Evolutionary conservation across 192 early-diverging fungal species (phyloP), one percentile per base, ranked within the genome.

Genomic region (Backusella morwellensis): DNA sequence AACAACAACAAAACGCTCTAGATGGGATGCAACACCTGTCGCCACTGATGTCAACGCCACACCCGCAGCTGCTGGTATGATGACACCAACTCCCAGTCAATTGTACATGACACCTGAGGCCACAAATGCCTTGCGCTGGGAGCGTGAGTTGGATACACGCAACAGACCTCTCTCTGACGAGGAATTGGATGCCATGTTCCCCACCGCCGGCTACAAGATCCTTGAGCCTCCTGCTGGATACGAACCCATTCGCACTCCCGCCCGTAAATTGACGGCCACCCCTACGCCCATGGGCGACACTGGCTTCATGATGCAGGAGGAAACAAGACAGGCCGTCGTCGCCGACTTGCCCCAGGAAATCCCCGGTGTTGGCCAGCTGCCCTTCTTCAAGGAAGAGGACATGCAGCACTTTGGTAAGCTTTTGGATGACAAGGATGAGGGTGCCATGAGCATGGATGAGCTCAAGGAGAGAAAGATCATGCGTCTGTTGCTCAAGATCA

Each of bases 351-450:
- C 94, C 5, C 76, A 88, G 0, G 97, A 98, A 73, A 93, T 99
- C 40, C 94, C 96, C 15, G 98, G 96, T 23, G 89, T 97, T 23
- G 93, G 91, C 0, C 88, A 90, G 32, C 85, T 99, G 21, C 93
- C 97, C 8, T 96, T 95, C 78, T 95, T 99, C 85, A 97, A 96
- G 84, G 93, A 92, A 40, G 98, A 97, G 73, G 98, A 99, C 85
- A 94, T 96, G 93, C 94, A 99, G 84, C 92, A 96, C 79, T 99
- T 99, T 88, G 96, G 93, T 41, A 95, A 93, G 79, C 85, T 99
- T 41, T 74, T 98, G 36, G 93, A 95, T 42, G 92, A 94, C 32
- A 89, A 93, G 73, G 92, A 93, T 77, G 98, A 99, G 75, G 84
- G 85, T 34, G 87, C 92, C 23, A 79, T 99, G 81, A 91, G 92